A percentile compares a stretch with the other conserved stretches of the same genome.
phyloP scores from a whole-genome alignment of 345 rosid species.

The Populus simonii region DNA sequence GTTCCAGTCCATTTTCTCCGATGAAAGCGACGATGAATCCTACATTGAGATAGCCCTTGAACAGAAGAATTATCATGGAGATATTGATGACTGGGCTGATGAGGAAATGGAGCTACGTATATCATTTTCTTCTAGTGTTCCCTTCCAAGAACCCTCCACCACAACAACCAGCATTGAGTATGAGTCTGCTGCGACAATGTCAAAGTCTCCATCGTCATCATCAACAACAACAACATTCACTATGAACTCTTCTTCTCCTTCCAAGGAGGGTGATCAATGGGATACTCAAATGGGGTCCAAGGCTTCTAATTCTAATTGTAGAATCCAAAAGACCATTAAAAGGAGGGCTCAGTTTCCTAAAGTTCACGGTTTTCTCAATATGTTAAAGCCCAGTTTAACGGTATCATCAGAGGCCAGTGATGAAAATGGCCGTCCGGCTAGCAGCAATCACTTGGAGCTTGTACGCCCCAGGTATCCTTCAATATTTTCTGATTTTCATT shows the following conservation, averaged over 20 bases:
- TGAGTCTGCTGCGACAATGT: neutral
- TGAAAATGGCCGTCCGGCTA: neutral
- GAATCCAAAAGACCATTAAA: neutral
- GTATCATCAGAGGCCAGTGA: slow-evolving; percentile 4
- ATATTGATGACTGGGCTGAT: neutral
- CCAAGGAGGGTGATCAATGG: neutral
- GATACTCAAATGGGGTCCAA: neutral
- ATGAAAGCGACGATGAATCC: slow-evolving; percentile 22
- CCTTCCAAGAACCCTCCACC: neutral
- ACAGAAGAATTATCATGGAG: neutral
- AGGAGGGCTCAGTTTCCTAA: slow-evolving; percentile 24
- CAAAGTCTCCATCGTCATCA: neutral
- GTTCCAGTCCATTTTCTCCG: slow-evolving; percentile 6
- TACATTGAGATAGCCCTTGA: slow-evolving; percentile 41
- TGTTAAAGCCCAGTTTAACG: slow-evolving; percentile 13
- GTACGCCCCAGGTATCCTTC: slow-evolving; percentile 18
- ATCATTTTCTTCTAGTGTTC: slow-evolving; percentile 25
- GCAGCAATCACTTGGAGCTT: neutral
- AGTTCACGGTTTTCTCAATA: slow-evolving; percentile 9
- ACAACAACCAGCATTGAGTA: neutral
- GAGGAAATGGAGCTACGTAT: slow-evolving; percentile 25
- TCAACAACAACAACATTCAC: neutral
- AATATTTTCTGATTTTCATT: neutral
- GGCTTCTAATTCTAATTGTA: neutral
- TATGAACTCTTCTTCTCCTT: slow-evolving; percentile 4